Evolutionary conservation across 306 rosid genomes (phyloP), one percentile per base, ranked within the genome.

Genomic region (Carpinus viminea): DNA sequence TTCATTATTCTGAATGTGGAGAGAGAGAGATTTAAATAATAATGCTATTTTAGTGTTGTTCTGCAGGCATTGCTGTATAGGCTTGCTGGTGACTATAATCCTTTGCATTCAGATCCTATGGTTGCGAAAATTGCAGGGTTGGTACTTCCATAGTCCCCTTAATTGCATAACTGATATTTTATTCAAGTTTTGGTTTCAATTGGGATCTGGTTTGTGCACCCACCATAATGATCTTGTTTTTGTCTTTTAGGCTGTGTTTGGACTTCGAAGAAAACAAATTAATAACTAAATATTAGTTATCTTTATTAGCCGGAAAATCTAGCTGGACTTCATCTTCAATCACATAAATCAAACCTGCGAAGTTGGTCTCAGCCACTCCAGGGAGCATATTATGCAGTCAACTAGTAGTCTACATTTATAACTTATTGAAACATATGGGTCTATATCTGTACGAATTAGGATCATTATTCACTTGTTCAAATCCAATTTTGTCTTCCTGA

Each of bases 21-120:
- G 71, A 66, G n/a, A n/a, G 45, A 65, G 13, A 68, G 48, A 38
- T 41, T 41, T 18, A 9, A 10, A 68, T 64, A 34, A 16, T 64
- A 18, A 41, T 41, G 50, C 20, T n/a, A 4, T 11, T 17, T 73
- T 51, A 36, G 28, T 79, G 70, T 57, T 73, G 54, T 83, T 87
- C 73, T 86, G 82, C 96, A 95, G 99, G 99, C 99, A 52, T 87
- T 95, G 88, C 82, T 95, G 65, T 95, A 95, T 75, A 87, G 96
- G 82, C 82, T 95, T 69, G 89, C 97, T 6, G 99, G 99, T 70
- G 98, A 95, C 80, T 84, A 93, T 78, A 95, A 93, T 75, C 99
- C 96, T 81, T 90, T 95, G 74, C 99, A 95, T 86, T 93, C 99
- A 36, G 99, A 93, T 86, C 98, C 98, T 52, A 56, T 64, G 76